Percentiles rank a stretch among this genome's conserved stretches.
Evolutionary conservation across 164 flowering plant genomes (phyloP).

Genomic region (Aristolochia californica): DNA sequence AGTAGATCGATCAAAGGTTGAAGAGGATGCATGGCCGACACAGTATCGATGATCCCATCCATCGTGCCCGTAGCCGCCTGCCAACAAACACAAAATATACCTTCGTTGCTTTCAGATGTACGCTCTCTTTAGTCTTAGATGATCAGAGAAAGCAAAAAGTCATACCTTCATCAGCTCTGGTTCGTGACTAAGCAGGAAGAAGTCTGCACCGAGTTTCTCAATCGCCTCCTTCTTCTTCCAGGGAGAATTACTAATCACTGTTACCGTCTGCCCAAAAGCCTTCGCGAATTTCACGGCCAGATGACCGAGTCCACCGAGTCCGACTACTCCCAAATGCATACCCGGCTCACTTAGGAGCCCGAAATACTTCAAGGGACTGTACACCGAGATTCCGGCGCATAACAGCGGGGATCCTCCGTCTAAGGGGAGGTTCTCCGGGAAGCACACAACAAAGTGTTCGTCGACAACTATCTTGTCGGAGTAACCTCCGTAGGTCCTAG

Average conservation of each 20-base stretch:
- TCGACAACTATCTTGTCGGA: slow-evolving; percentile 13
- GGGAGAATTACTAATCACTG: slow-evolving; percentile 31
- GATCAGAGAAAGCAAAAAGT: too few species aligned
- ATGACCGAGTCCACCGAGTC: slow-evolving; percentile 16
- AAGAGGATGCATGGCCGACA: slow-evolving; percentile 29
- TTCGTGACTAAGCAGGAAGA: slow-evolving; percentile 26
- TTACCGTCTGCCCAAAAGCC: slow-evolving; percentile 24
- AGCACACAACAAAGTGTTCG: slow-evolving; percentile 9
- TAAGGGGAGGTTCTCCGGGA: slow-evolving; percentile 17
- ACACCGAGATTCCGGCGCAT: slow-evolving; percentile 23
- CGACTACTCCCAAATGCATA: slow-evolving; percentile 12
- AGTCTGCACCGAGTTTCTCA: slow-evolving; percentile 14
- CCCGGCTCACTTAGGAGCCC: slow-evolving; percentile 12
- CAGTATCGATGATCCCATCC: slow-evolving; percentile 40
- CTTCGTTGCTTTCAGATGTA: too few species aligned
- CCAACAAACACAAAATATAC: too few species aligned
- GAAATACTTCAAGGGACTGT: slow-evolving; percentile 17
- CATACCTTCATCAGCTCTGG: slow-evolving; percentile 31
- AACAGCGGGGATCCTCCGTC: slow-evolving; percentile 17
- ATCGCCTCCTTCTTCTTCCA: slow-evolving; percentile 30
- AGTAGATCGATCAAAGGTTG: slow-evolving; percentile 24
- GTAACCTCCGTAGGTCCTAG: slow-evolving; percentile 25
- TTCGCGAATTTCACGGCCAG: slow-evolving; percentile 14
- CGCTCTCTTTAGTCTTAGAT: too few species aligned
- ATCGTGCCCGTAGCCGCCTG: slow-evolving; percentile 34